A percentile compares a stretch with the other conserved stretches of the same genome.
Evolutionary conservation across 2,329 filamentous ascomycete species (phyloP).

Genomic region (Microdochium paspali): DNA sequence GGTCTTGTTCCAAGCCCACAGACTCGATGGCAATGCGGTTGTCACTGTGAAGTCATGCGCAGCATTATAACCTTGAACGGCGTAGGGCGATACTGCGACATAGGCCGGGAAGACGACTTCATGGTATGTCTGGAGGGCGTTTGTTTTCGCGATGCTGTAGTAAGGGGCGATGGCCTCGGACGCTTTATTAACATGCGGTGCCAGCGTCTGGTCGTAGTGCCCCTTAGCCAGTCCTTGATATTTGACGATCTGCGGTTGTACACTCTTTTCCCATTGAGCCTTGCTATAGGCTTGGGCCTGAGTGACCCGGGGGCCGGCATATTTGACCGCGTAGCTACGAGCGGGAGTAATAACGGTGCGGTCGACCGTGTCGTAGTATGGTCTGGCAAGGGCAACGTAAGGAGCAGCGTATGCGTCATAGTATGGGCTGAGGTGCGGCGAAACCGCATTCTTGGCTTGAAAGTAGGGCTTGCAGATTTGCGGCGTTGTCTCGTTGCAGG

Average conservation of each 20-base stretch:
- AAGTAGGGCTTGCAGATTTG: constrained; percentile 78
- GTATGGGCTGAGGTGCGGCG: constrained; percentile 74
- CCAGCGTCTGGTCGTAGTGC: constrained; percentile 63
- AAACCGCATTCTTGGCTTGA: constrained; percentile 49
- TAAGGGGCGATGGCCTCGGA: constrained; percentile 57
- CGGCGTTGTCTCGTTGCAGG: constrained; percentile 61
- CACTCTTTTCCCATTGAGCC: constrained; percentile 68
- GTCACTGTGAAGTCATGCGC: constrained; percentile 58
- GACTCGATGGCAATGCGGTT: constrained; percentile 62
- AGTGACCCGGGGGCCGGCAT: constrained; percentile 65
- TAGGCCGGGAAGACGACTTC: constrained; percentile 69
- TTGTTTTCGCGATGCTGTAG: constrained; percentile 55
- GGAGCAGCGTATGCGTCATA: constrained; percentile 78
- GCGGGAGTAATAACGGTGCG: constrained; percentile 61
- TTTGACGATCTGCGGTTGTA: constrained; percentile 64
- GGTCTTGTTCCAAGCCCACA: constrained; percentile 60
- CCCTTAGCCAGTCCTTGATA: constrained; percentile 50
- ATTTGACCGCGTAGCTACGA: constrained; percentile 55
- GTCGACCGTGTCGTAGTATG: constrained; percentile 60
- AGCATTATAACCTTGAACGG: constrained; percentile 55
- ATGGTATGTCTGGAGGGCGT: constrained; percentile 59
- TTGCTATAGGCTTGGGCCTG: constrained; percentile 57
- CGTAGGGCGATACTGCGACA: constrained; percentile 63
- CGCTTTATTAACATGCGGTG: constrained; percentile 61
- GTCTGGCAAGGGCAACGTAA: constrained; percentile 66